Evolutionary conservation across 2,329 filamentous ascomycete genomes (phyloP).

Genomic region (Aspergillus oerlinghausenensis): DNA sequence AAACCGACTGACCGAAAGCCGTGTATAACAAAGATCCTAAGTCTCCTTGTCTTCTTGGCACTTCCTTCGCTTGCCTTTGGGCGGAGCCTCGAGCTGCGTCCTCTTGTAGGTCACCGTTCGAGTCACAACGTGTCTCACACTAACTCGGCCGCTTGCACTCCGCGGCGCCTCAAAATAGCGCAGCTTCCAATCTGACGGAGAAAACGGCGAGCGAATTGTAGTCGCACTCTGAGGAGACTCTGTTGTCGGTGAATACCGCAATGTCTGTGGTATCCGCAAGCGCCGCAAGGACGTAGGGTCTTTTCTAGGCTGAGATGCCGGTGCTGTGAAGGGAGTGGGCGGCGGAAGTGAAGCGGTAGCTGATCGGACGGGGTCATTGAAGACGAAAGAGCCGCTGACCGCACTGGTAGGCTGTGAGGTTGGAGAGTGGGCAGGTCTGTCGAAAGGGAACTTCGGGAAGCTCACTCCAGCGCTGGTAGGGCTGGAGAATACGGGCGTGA

Average conservation of each 20-base stretch:
- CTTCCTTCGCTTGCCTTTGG: conserved; percentile 89
- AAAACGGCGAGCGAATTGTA: conserved; percentile 67
- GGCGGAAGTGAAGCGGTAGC: conserved; percentile 57
- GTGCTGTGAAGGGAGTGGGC: conserved; percentile 57
- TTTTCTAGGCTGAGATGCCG: conserved; percentile 46
- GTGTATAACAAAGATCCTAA: neutral
- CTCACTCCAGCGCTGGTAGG: conserved; percentile 57
- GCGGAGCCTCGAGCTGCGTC: conserved; percentile 74
- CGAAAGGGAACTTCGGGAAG: conserved; percentile 41
- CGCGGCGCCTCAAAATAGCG: conserved; percentile 58
- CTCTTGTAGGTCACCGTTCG: conserved; percentile 84
- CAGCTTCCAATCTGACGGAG: conserved; percentile 74
- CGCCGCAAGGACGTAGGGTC: conserved; percentile 55
- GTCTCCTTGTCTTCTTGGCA: conserved; percentile 1
- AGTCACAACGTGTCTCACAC: conserved; percentile 87
- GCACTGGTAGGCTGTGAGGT: conserved; percentile 39
- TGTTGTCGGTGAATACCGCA: conserved; percentile 59
- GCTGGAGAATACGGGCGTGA: conserved; percentile 66
- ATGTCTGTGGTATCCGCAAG: conserved; percentile 73
- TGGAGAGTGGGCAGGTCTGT: conserved; percentile 26
- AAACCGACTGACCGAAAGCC: neutral
- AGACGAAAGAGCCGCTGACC: conserved; percentile 43
- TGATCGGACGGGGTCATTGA: conserved; percentile 52
- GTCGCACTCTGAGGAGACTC: conserved; percentile 67
- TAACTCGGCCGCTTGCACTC: conserved; percentile 57